Conservation (phyloP, 768 basidiomycete genomes). For the Filobasidium wieringae region DNA sequence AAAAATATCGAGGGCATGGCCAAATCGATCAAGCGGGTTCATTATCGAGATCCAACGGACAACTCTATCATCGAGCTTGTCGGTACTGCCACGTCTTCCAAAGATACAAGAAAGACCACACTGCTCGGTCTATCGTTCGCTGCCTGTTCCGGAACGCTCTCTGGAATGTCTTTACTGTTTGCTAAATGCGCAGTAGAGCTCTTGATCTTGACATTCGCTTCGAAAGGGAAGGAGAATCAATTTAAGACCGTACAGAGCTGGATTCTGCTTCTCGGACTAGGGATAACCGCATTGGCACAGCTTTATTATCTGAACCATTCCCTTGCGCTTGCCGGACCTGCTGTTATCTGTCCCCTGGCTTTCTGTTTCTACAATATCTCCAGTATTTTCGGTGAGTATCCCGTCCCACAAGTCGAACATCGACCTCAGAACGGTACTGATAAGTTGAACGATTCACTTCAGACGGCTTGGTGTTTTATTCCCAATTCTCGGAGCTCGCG, state of each 20-base stretch:
- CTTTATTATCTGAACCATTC: constrained; percentile 42
- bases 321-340: constrained; percentile 68
- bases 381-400: constrained; percentile 64
- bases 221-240: constrained; percentile 29
- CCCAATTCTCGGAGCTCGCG: constrained; percentile 65
- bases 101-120: constrained; percentile 45
- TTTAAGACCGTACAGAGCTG: constrained; percentile 46
- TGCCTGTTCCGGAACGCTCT: constrained; percentile 73
- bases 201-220: constrained; percentile 53
- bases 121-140: constrained; percentile 73
- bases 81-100: constrained; percentile 8
- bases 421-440: not conserved
- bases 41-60: not conserved
- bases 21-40: not conserved
- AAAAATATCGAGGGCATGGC: not conserved
- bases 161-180: constrained; percentile 83
- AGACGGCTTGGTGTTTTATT: constrained; percentile 58
- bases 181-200: constrained; percentile 90
- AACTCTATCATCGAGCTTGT: not conserved
- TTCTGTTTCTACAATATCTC: constrained; percentile 93
- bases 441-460: not conserved
- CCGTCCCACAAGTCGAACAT: not conserved
- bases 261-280: constrained; percentile 61
- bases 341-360: constrained; percentile 78
- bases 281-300: constrained; percentile 65